Evolutionary conservation across 495 filamentous ascomycete genomes (phyloP).

Genomic region (Poronia punctata): DNA sequence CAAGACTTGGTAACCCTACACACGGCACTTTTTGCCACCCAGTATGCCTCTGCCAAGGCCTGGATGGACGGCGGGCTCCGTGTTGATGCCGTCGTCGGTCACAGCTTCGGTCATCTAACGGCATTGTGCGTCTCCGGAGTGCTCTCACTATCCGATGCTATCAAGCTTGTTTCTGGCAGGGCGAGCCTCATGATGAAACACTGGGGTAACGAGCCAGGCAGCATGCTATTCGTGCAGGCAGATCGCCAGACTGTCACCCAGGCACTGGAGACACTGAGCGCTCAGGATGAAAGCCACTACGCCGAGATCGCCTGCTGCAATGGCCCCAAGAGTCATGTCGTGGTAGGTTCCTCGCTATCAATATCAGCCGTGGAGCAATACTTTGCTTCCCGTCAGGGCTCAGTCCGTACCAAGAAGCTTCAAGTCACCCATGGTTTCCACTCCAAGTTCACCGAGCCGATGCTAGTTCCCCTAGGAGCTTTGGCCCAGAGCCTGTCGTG

Average conservation of each 20-base stretch:
- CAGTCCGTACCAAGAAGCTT: conserved; percentile 20
- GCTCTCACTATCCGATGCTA: conserved; percentile 17
- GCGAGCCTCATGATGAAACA: conserved; percentile 35
- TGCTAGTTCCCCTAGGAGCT: conserved; percentile 14
- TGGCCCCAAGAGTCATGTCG: conserved; percentile 22
- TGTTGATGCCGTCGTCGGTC: conserved; percentile 36
- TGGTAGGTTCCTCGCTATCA: conserved; percentile 22
- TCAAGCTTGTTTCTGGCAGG: conserved; percentile 37
- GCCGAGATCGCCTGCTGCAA: conserved; percentile 40
- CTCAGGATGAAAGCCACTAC: background rate
- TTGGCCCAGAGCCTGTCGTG: background rate
- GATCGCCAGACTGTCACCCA: conserved; percentile 9
- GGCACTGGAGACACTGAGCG: conserved; percentile 5
- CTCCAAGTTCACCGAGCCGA: conserved; percentile 30
- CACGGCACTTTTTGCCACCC: conserved; percentile 37
- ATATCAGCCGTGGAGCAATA: conserved; percentile 13
- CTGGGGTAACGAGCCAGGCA: conserved; percentile 43
- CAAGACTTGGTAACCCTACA: conserved; percentile 40
- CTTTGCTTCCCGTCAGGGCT: conserved; percentile 1
- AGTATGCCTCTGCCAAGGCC: conserved; percentile 40
- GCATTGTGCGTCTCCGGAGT: conserved; percentile 29
- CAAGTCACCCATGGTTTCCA: conserved; percentile 40
- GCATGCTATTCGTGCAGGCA: conserved; percentile 39
- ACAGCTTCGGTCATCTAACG: conserved; percentile 50
- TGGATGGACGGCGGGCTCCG: conserved; percentile 47